Percentiles rank a stretch among this genome's conserved stretches.
phyloP scores from a whole-genome alignment of 148 eudicot genomes.

The Fagopyrum esculentum region DNA sequence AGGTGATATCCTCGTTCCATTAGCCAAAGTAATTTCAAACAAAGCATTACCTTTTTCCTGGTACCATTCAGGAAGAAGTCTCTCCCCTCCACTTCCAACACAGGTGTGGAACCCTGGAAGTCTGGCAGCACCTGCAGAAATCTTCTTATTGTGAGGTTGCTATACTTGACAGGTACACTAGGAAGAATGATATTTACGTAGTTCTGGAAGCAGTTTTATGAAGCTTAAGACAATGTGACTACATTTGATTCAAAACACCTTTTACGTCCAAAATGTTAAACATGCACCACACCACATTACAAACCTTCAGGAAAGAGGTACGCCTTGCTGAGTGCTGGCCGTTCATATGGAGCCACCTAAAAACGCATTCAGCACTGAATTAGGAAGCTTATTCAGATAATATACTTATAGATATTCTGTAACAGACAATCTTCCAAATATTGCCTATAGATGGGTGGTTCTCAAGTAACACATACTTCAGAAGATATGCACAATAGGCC shows the following conservation, averaged over 20 bases:
- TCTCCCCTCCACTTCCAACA: conserved; percentile 98
- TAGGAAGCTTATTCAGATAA: background rate
- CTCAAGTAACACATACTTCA: background rate
- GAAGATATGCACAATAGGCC: background rate
- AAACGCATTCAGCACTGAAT: conserved; percentile 1
- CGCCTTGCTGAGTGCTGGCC: conserved; percentile 98
- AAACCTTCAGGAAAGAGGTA: conserved; percentile 93
- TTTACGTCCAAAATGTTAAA: background rate
- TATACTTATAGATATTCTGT: background rate
- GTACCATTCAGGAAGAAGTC: conserved; percentile 90
- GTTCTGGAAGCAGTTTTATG: background rate
- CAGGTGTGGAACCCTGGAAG: conserved; percentile 96
- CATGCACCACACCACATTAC: conserved; percentile 13
- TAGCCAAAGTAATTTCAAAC: conserved; percentile 1
- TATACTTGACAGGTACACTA: background rate
- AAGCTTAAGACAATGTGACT: background rate
- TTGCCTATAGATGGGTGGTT: background rate
- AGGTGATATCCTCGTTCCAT: background rate
- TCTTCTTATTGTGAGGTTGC: background rate
- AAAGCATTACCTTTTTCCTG: conserved; percentile 62
- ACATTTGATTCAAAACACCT: background rate
- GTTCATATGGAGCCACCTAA: conserved; percentile 98
- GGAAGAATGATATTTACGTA: background rate
- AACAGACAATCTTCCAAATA: background rate
- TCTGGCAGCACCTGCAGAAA: conserved; percentile 81